phyloP scores from a whole-genome alignment of 768 basidiomycete species.

The Hysterangium stoloniferum region DNA sequence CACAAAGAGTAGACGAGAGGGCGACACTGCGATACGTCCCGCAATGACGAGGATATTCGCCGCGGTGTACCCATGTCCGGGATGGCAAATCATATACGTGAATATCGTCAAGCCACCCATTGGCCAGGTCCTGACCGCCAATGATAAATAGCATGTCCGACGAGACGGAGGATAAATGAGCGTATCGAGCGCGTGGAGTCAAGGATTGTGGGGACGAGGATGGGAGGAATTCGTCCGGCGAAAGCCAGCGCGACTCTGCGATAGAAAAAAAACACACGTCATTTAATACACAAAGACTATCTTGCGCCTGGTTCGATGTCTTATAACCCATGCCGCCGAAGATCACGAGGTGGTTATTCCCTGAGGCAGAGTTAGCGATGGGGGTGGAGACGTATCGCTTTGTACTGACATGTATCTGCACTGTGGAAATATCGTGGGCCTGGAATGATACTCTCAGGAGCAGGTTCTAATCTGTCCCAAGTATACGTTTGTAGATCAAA shows the following conservation, averaged over 20 bases:
- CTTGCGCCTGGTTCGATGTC: slow-evolving; percentile 58
- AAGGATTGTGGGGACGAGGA: slow-evolving; percentile 34
- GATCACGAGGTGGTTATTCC: slow-evolving; percentile 85
- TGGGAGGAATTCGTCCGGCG: slow-evolving; percentile 20
- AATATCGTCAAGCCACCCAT: slow-evolving; percentile 90
- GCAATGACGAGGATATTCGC: slow-evolving; percentile 85
- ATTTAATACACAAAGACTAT: slow-evolving; percentile 85
- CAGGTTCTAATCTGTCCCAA: slow-evolving; percentile 66
- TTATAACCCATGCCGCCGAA: slow-evolving; percentile 94
- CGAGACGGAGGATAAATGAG: slow-evolving; percentile 86
- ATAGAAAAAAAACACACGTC: slow-evolving; percentile 91
- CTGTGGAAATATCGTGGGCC: slow-evolving; percentile 92
- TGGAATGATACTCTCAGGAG: slow-evolving; percentile 63
- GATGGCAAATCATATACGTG: slow-evolving; percentile 76
- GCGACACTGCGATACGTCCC: slow-evolving; percentile 95
- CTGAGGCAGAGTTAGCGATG: slow-evolving; percentile 28
- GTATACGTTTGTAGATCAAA: slow-evolving; percentile 77
- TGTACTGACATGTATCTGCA: slow-evolving; percentile 65
- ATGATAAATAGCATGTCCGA: slow-evolving; percentile 82
- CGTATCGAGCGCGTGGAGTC: slow-evolving; percentile 82
- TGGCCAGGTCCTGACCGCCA: slow-evolving; percentile 90
- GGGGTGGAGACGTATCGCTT: background rate
- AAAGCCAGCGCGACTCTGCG: slow-evolving; percentile 61
- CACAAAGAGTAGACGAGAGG: slow-evolving; percentile 59
- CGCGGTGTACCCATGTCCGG: slow-evolving; percentile 71